Evolutionary conservation across 768 basidiomycete genomes (phyloP).

Genomic region (Pholiota conissans): DNA sequence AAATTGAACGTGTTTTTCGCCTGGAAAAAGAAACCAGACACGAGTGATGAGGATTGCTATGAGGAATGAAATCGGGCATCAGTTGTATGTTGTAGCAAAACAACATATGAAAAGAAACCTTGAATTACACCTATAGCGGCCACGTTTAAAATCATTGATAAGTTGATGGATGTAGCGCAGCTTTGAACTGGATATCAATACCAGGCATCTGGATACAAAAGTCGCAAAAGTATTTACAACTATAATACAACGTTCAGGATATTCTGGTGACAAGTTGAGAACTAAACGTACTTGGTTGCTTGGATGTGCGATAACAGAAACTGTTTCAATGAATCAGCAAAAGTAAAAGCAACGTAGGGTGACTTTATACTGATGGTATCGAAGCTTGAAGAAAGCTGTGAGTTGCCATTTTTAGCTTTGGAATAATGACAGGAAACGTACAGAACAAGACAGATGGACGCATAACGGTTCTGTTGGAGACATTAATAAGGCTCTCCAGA

Average conservation of each 20-base stretch:
- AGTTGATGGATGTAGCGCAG: not conserved
- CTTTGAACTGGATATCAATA: not conserved
- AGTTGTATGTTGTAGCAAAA: not conserved
- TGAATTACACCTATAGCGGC: not conserved
- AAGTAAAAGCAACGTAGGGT: not conserved
- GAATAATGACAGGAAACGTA: not conserved
- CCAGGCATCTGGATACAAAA: not conserved
- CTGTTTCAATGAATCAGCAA: not conserved
- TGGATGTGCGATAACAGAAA: not conserved
- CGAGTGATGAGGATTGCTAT: slow-evolving; percentile 39
- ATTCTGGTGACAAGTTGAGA: not conserved
- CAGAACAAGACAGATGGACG: not conserved
- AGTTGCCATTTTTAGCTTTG: not conserved
- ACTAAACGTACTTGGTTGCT: not conserved
- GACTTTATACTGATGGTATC: not conserved
- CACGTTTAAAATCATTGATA: not conserved
- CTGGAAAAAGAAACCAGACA: slow-evolving; percentile 42
- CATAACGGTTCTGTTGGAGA: not conserved
- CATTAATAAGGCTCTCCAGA: too few relatives aligned
- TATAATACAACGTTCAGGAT: not conserved
- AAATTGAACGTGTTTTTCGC: slow-evolving; percentile 24
- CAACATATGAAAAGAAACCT: not conserved
- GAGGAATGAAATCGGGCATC: not conserved
- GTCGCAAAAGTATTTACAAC: not conserved
- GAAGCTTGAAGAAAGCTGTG: not conserved